Conservation (phyloP, 345 rosid genomes). For the Boechera retrofracta region DNA sequence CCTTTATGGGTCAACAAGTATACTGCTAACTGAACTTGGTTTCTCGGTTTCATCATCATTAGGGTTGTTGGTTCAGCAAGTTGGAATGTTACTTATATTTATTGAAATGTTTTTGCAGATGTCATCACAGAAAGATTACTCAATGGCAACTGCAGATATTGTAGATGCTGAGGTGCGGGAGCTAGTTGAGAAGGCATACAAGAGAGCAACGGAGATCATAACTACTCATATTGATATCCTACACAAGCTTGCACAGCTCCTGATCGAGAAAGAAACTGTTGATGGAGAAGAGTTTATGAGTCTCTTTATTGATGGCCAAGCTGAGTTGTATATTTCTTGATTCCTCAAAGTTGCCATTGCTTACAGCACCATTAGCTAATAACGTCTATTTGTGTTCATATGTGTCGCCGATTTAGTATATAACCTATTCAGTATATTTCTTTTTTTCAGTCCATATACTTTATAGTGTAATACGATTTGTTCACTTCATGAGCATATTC, state of each 20-base stretch:
- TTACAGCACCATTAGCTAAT: slow-evolving; percentile 15
- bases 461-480: neutral
- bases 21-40: slow-evolving; percentile 1
- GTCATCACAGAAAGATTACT: slow-evolving; percentile 97
- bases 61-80: neutral
- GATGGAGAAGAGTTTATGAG: slow-evolving; percentile 99
- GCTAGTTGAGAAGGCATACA: slow-evolving; percentile 78
- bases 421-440: neutral
- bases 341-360: slow-evolving; percentile 21
- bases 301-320: slow-evolving; percentile 95
- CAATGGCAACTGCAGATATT: slow-evolving; percentile 97
- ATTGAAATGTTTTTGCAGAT: slow-evolving; percentile 53
- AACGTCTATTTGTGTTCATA: slow-evolving; percentile 2
- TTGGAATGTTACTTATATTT: neutral
- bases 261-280: slow-evolving; percentile 92
- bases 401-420: neutral
- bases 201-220: slow-evolving; percentile 73
- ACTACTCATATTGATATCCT: slow-evolving; percentile 81
- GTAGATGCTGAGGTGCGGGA: slow-evolving; percentile 94
- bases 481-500: neutral
- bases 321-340: slow-evolving; percentile 81
- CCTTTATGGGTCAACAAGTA: slow-evolving; percentile 84
- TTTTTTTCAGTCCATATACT: too few species aligned
- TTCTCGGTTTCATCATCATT: slow-evolving; percentile 18
- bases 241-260: slow-evolving; percentile 92